A percentile compares a stretch with the other conserved stretches of the same genome.
Conservation (phyloP, 140 eudicot species). For the Bidens hawaiensis region DNA sequence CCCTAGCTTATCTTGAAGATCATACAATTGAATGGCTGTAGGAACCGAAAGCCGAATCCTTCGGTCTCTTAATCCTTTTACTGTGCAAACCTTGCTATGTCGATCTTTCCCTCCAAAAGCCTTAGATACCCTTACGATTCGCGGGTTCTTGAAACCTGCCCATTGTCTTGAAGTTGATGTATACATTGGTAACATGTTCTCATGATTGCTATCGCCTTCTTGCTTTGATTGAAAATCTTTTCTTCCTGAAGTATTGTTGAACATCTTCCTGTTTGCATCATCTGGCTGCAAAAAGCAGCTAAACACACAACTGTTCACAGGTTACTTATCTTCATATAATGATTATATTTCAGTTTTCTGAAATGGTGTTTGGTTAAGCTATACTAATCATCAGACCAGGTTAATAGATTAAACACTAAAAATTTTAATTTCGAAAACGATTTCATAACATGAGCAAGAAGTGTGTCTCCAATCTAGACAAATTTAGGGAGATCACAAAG, state of each 20-base stretch:
- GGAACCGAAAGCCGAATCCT: constrained; percentile 85
- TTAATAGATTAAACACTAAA: constrained; percentile 1
- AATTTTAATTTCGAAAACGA: too few relatives aligned
- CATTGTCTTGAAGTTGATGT: constrained; percentile 68
- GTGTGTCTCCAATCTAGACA: too few relatives aligned
- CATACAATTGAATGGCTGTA: constrained; percentile 83
- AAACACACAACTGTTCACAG: constrained; percentile 28
- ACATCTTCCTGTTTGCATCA: constrained; percentile 49
- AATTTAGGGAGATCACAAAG: constrained; percentile 8
- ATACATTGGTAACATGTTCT: constrained; percentile 18
- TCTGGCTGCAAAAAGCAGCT: too few relatives aligned
- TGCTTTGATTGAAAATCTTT: constrained; percentile 39
- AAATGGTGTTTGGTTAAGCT: neutral
- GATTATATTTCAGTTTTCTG: neutral
- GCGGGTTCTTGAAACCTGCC: constrained; percentile 80
- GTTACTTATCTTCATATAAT: constrained; percentile 18
- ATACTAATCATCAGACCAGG: neutral
- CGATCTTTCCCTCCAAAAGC: constrained; percentile 92
- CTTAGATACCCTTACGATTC: constrained; percentile 83
- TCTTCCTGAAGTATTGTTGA: constrained; percentile 41
- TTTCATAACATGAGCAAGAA: too few relatives aligned
- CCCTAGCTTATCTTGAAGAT: constrained; percentile 83
- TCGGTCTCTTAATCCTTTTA: constrained; percentile 83
- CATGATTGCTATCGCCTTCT: constrained; percentile 40
- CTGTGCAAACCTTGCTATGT: constrained; percentile 91